Base-by-base conservation (phyloP, 73 alveolate species). In the Paramecium octaurelia region DNA sequence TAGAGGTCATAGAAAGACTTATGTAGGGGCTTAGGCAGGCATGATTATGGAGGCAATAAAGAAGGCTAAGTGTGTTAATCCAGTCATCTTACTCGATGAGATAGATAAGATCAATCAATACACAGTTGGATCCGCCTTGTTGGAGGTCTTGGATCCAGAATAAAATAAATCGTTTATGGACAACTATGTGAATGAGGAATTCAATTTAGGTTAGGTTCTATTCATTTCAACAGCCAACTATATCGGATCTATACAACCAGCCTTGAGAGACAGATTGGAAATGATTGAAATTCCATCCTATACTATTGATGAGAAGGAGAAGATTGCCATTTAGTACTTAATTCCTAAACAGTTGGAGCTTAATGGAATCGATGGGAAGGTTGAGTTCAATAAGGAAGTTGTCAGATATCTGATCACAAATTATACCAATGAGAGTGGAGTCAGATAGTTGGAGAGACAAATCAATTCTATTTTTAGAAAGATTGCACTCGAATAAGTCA, bases 1-100 rank as follows among this genome's bases (percentile, higher is more conserved):
- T 12, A 95, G 99, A 76, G 99, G 99, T 23, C 99, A 97, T 75
- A 86, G 99, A 58, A 96, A 98, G 48, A 98, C 99, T 58, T 98
- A 98, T 91, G 97, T 98, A 57, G 99, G 99, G 31, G 93, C 99
- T 24, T 70, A 95, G 95, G 99, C 99, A 34, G 99, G 99, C 0
- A 97, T 96, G 59, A 94, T 98, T 14, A 96, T 98, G 46, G 93
- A 98, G 60, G 97, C 99, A 31, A 83, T 97, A 68, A 95, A 88
- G 85, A 95, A 95, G 70, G 86, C 96, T 85, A 76, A 97, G 86
- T 76, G 97, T 85, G 94, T 94, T 54, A 98, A 98, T 83, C 99
- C 99, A 2, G 99, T 98, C 42, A 97, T 98, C 86, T 70, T 98
- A 77, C 93, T 98, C 46, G 99, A 98, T 92, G 99, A 98, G 84